Evolutionary conservation across 257 asterid species (phyloP), one percentile per base, ranked within the genome.

Genomic region (Plantago elongata): DNA sequence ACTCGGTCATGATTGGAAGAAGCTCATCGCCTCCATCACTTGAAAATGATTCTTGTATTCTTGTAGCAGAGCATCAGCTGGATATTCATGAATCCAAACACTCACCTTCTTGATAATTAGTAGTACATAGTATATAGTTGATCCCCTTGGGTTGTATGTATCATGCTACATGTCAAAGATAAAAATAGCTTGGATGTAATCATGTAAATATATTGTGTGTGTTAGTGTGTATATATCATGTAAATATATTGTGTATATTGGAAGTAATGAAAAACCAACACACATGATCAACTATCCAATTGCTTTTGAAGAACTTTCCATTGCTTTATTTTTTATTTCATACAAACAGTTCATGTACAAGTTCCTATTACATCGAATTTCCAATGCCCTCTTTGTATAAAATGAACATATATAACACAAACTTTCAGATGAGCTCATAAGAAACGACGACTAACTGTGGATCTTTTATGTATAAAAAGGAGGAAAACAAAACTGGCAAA

Each of bases 11-110:
- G 69, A 76, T 49, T 15, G 75, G 78, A 55, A 75, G 62, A 51
- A 34, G 40, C 40, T 34, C 40, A 34, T 34, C 81, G 0, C 54
- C 68, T 34, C 69, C 90, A 5, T 78, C 90, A 13, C 59, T 91
- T 5, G 97, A 88, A 75, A 73, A 78, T 47, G 98, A 91, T 76
- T 86, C 95, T 64, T 88, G 98, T 72, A 75, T 91, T 42, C 73
- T 88, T 60, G 84, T 91, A 44, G 96, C 97, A 1, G 93, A 91
- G 75, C 96, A 88, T 76, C 83, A 91, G 75, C 77, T 91, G 51
- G 95, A 84, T 74, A 58, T 82, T 63, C 95, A 85, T 68, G 81
- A 80, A 70, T 70, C 84, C 16, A 66, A 81, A 50, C 83, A 84
- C 63, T 78, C 88, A 11, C 86, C 95, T 74, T 85, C 95, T 66